These are phyloP conservation scores for Talaromyces funiculosus DNA, from an alignment of 2,329 filamentous ascomycete genomes.

Conservation along the genomic window DNA sequence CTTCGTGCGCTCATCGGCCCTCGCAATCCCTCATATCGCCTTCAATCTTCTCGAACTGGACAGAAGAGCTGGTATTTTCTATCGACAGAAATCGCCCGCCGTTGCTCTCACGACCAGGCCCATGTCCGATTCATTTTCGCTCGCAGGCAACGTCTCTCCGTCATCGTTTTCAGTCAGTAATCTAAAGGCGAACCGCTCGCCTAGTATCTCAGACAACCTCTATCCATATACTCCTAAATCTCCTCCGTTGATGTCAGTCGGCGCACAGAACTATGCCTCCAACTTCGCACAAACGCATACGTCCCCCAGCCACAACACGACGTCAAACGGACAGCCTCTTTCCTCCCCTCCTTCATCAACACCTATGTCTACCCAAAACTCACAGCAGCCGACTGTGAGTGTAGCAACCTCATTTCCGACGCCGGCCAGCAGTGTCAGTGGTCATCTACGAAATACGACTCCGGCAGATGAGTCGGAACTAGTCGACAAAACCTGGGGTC, in stretches of 20 bases:
- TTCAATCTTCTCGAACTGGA: background rate
- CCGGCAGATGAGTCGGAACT: slow-evolving; percentile 33
- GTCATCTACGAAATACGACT: slow-evolving; percentile 26
- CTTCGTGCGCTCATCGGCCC: slow-evolving; percentile 13
- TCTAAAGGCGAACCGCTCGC: slow-evolving; percentile 31
- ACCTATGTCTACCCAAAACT: slow-evolving; percentile 39
- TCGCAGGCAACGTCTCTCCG: slow-evolving; percentile 38
- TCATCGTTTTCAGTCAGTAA: slow-evolving; percentile 37
- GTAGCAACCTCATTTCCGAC: slow-evolving; percentile 41
- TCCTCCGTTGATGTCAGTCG: slow-evolving; percentile 48
- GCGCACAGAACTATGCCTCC: slow-evolving; percentile 45
- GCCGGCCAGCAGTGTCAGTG: slow-evolving; percentile 41
- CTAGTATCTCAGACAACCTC: slow-evolving; percentile 27
- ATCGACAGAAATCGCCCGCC: background rate
- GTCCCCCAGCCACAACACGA: slow-evolving; percentile 41
- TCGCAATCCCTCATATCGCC: slow-evolving; percentile 9
- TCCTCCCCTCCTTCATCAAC: slow-evolving; percentile 38
- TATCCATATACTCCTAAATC: slow-evolving; percentile 38
- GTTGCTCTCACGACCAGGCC: slow-evolving; percentile 8
- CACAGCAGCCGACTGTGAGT: slow-evolving; percentile 37
- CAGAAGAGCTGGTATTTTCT: background rate
- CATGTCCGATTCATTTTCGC: slow-evolving; percentile 36
- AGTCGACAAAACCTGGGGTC: slow-evolving; percentile 27
- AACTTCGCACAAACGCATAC: slow-evolving; percentile 40
- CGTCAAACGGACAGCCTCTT: slow-evolving; percentile 35